Percentiles rank a stretch among this genome's conserved stretches.
Evolutionary conservation across 169 alveolate species (phyloP).

Genomic region (Cryptosporidium sp.): DNA sequence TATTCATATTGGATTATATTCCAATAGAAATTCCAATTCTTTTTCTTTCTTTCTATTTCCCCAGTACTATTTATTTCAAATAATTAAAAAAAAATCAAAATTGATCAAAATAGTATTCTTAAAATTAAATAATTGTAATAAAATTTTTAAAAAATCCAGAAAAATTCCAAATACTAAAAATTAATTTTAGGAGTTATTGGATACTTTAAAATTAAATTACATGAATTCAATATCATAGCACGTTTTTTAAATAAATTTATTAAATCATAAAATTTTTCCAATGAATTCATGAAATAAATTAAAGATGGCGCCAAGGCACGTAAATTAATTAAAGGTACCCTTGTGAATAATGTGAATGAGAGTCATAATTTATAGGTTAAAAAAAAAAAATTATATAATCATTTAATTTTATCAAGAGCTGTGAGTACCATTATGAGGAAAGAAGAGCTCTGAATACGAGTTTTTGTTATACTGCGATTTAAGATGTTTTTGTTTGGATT

Average conservation of each 20-base stretch:
- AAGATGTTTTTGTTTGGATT: background rate
- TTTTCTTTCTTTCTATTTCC: background rate
- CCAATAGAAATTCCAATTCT: background rate
- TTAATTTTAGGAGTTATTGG: background rate
- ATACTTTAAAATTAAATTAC: background rate
- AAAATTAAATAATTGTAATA: too few relatives aligned
- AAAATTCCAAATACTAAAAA: background rate
- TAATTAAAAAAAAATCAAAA: too few relatives aligned
- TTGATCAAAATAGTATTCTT: too few relatives aligned
- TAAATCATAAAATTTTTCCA: background rate
- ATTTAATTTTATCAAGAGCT: background rate
- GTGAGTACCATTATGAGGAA: background rate
- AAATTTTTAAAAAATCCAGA: too few relatives aligned
- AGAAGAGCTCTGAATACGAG: background rate
- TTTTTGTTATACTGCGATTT: background rate
- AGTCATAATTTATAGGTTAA: background rate
- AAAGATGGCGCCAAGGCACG: slow-evolving; percentile 12
- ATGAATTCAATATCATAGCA: too few relatives aligned
- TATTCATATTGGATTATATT: background rate
- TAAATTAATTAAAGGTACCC: background rate
- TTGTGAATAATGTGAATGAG: background rate
- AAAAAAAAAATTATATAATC: background rate
- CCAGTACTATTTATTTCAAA: background rate
- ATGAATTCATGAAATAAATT: background rate
- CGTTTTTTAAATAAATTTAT: too few relatives aligned